Conservation (phyloP, 352 stramenopile genomes). For the Pythium chondricola region DNA sequence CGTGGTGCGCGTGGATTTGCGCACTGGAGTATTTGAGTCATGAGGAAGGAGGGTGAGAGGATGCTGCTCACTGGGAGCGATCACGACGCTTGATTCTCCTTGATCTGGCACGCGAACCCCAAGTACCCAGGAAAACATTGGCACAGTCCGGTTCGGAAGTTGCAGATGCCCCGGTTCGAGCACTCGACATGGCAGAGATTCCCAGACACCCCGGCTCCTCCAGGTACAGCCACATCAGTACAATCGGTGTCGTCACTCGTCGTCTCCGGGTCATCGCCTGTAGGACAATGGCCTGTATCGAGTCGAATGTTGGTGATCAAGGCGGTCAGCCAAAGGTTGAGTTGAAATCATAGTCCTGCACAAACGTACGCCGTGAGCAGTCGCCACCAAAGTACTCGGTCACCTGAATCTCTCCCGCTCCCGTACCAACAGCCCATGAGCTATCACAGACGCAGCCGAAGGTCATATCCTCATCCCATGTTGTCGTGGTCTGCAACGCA, state of each 20-base stretch:
- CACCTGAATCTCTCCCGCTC: conserved; percentile 62
- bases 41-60: too few species aligned
- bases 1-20: too few species aligned
- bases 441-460: conserved; percentile 89
- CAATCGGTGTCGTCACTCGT: conserved; percentile 74
- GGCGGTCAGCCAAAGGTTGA: not conserved
- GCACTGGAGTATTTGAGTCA: too few species aligned
- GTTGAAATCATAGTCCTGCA: not conserved
- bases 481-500: conserved; percentile 35
- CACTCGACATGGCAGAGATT: conserved; percentile 92
- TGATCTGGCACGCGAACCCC: conserved; percentile 48
- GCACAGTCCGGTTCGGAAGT: conserved; percentile 83
- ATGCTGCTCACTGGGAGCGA: too few species aligned
- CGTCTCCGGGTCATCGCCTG: conserved; percentile 70
- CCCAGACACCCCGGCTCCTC: conserved; percentile 38
- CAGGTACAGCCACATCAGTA: conserved; percentile 30
- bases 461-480: conserved; percentile 90
- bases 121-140: conserved; percentile 82
- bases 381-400: conserved; percentile 87
- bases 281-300: conserved; percentile 66
- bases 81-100: too few species aligned
- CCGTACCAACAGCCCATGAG: conserved; percentile 73
- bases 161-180: conserved; percentile 88
- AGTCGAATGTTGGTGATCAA: not conserved
- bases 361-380: conserved; percentile 56